Conservation (phyloP, 2,329 filamentous ascomycete genomes). For the Verticillium isaacii region DNA sequence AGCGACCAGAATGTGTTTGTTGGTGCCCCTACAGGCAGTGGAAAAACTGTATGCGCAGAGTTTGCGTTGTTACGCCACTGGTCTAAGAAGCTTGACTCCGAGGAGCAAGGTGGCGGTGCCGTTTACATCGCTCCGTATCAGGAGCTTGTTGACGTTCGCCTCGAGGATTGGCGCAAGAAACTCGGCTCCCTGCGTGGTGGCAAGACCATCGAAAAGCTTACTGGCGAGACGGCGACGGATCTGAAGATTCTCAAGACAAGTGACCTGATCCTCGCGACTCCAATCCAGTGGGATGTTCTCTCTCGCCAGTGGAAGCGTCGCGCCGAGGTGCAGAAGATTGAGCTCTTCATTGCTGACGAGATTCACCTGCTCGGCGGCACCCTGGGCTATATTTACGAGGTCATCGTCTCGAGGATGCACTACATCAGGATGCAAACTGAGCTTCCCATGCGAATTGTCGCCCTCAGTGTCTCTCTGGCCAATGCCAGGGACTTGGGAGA, state of each 20-base stretch:
- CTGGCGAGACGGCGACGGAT: constrained; percentile 87
- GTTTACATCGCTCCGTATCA: constrained; percentile 96
- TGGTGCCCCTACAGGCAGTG: constrained; percentile 87
- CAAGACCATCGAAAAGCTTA: constrained; percentile 88
- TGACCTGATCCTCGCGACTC: constrained; percentile 88
- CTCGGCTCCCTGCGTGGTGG: constrained; percentile 70
- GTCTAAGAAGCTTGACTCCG: constrained; percentile 55
- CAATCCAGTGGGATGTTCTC: constrained; percentile 90
- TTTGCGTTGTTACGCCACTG: constrained; percentile 89
- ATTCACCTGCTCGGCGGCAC: constrained; percentile 87
- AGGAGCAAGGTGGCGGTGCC: constrained; percentile 57
- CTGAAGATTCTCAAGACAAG: constrained; percentile 82
- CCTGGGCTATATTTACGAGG: constrained; percentile 87
- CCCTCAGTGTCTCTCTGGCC: constrained; percentile 83
- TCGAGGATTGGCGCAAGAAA: constrained; percentile 80
- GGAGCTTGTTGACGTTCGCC: constrained; percentile 78
- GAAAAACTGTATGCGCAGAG: constrained; percentile 95
- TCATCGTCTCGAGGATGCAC: constrained; percentile 96
- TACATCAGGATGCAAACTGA: constrained; percentile 89
- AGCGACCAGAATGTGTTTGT: constrained; percentile 92
- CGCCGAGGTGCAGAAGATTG: constrained; percentile 88
- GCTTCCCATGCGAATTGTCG: constrained; percentile 79
- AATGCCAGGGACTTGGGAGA: constrained; percentile 93
- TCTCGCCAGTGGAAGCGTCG: constrained; percentile 95
- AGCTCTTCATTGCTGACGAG: constrained; percentile 92